Evolutionary conservation across 306 rosid species (phyloP).

Genomic region (Erythrophleum fordii): DNA sequence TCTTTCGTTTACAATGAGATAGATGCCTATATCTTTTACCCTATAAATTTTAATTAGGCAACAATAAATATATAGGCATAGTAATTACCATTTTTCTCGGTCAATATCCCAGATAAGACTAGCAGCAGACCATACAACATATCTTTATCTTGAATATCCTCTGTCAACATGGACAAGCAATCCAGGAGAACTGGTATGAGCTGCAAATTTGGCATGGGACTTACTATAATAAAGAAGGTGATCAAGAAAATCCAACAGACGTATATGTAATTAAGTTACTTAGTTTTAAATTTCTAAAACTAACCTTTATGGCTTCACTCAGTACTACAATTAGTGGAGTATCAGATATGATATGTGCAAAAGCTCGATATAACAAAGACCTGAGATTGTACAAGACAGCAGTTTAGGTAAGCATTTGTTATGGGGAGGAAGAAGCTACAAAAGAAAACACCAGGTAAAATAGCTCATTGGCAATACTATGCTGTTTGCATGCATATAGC

Average conservation of each 20-base stretch:
- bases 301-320: slow-evolving; percentile 84
- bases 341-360: slow-evolving; percentile 71
- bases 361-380: slow-evolving; percentile 68
- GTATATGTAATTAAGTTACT: not conserved
- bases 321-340: slow-evolving; percentile 71
- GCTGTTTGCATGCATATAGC: not conserved
- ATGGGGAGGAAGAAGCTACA: not conserved
- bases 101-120: slow-evolving; percentile 87
- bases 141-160: slow-evolving; percentile 70
- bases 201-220: slow-evolving; percentile 59
- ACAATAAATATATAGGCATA: slow-evolving; percentile 27
- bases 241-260: slow-evolving; percentile 27
- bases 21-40: slow-evolving; percentile 2
- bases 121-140: slow-evolving; percentile 75
- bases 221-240: slow-evolving; percentile 26
- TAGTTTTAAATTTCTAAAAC: slow-evolving; percentile 37
- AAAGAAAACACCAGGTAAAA: slow-evolving; percentile 31
- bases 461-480: slow-evolving; percentile 24
- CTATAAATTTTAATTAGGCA: slow-evolving; percentile 8
- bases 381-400: slow-evolving; percentile 51
- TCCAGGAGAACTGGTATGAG: slow-evolving; percentile 76
- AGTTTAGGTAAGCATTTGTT: slow-evolving; percentile 32
- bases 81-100: slow-evolving; percentile 72
- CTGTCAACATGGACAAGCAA: slow-evolving; percentile 66
- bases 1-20: not conserved